Conservation (phyloP, 441 rosid species). For the Pelargonium fulgidum region DNA sequence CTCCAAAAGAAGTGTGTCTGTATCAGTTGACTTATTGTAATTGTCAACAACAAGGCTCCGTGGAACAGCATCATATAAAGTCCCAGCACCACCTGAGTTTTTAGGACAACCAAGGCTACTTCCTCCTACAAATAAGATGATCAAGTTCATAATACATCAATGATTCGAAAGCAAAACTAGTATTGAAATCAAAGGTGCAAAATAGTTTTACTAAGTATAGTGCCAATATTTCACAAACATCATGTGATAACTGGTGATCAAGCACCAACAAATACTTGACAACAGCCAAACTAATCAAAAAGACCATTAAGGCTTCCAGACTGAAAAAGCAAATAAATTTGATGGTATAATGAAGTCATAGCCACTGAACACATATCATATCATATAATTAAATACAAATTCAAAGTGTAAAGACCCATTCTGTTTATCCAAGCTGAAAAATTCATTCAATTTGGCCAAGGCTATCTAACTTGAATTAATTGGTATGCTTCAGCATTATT, state of each 20-base stretch:
- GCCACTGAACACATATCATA: neutral
- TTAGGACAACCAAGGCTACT: conserved; percentile 70
- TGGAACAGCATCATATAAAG: conserved; percentile 93
- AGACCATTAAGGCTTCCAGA: neutral
- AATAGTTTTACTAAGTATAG: conserved; percentile 2
- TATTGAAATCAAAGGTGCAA: neutral
- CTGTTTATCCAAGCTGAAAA: neutral
- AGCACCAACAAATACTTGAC: neutral
- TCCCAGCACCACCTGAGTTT: conserved; percentile 97
- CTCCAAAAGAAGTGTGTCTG: conserved; percentile 92
- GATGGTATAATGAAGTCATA: neutral
- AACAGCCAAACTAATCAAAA: neutral
- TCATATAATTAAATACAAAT: neutral
- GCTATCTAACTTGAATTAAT: no score
- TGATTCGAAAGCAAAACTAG: conserved; percentile 3
- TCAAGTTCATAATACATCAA: conserved; percentile 14
- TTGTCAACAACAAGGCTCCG: conserved; percentile 83
- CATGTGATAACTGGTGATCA: neutral
- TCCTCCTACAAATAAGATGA: conserved; percentile 51
- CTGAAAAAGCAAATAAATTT: neutral
- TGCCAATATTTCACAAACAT: conserved; percentile 4
- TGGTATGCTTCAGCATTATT: no score
- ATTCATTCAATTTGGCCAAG: neutral
- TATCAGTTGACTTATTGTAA: conserved; percentile 78
- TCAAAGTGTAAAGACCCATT: neutral